Conservation (phyloP, 2,329 filamentous ascomycete species). For the Stagonosporopsis chrysanthemi region DNA sequence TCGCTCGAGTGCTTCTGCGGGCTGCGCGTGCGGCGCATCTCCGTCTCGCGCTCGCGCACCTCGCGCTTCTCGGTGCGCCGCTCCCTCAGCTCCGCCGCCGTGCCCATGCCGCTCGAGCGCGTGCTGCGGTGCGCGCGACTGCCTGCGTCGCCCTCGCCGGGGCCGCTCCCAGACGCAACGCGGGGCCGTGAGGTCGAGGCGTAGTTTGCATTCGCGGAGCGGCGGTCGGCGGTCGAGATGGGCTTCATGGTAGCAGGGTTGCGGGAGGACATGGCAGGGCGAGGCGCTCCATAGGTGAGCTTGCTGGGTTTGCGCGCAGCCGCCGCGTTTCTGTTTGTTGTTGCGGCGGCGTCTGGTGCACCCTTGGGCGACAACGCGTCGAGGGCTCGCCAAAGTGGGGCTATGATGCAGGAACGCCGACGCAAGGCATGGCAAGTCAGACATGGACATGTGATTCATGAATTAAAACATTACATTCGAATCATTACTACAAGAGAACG, state of each 20-base stretch:
- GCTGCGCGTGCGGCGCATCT: slow-evolving; percentile 45
- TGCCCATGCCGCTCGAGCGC: slow-evolving; percentile 32
- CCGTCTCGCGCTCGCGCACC: slow-evolving; percentile 46
- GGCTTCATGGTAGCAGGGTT: slow-evolving; percentile 41
- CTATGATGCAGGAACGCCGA: slow-evolving; percentile 18
- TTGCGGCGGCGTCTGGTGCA: slow-evolving; percentile 21
- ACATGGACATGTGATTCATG: not conserved
- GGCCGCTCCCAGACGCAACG: slow-evolving; percentile 38
- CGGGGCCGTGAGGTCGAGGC: slow-evolving; percentile 47
- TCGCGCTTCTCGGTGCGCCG: slow-evolving; percentile 47
- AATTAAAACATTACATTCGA: not conserved
- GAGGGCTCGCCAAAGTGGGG: slow-evolving; percentile 13
- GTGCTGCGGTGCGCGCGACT: slow-evolving; percentile 42
- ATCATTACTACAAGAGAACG: not conserved
- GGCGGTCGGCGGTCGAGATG: slow-evolving; percentile 41
- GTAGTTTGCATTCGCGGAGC: slow-evolving; percentile 42
- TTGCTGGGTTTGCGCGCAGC: slow-evolving; percentile 4
- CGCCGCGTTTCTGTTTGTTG: slow-evolving; percentile 28
- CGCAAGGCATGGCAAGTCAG: not conserved
- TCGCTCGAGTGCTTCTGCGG: slow-evolving; percentile 41
- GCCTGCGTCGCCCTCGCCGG: slow-evolving; percentile 40
- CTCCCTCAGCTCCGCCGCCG: slow-evolving; percentile 33
- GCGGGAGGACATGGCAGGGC: slow-evolving; percentile 44
- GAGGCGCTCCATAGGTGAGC: slow-evolving; percentile 37
- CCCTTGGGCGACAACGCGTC: slow-evolving; percentile 13